A percentile compares a stretch with the other conserved stretches of the same genome.
Conservation (phyloP, 2,329 filamentous ascomycete genomes). For the Fusarium hostae region DNA sequence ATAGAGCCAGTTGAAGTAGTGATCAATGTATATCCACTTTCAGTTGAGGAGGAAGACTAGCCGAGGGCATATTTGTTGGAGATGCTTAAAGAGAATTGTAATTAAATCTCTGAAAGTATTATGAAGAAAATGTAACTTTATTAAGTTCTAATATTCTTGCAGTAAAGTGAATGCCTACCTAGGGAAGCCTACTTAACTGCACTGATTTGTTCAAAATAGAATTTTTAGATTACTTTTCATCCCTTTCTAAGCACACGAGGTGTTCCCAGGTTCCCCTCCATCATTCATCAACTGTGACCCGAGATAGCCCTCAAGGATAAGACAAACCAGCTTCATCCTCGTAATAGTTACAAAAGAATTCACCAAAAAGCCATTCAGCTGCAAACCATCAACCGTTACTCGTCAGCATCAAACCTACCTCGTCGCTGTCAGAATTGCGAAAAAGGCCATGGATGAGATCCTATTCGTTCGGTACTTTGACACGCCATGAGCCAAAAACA, state of each 20-base stretch:
- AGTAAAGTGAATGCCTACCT: not conserved
- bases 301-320: constrained; percentile 1
- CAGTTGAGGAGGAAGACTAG: not conserved
- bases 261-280: not conserved
- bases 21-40: constrained; percentile 18
- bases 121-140: not conserved
- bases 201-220: not conserved
- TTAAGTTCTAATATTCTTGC: not conserved
- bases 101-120: not conserved
- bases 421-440: constrained; percentile 30
- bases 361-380: constrained; percentile 1
- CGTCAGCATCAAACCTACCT: constrained; percentile 33
- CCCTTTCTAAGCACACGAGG: not conserved
- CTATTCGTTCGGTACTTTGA: constrained; percentile 45
- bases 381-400: constrained; percentile 27
- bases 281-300: not conserved
- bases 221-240: not conserved
- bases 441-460: constrained; percentile 25
- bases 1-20: constrained; percentile 15
- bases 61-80: not conserved
- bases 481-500: constrained; percentile 32
- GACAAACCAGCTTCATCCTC: constrained; percentile 23
- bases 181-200: not conserved
- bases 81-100: not conserved
- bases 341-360: constrained; percentile 11